Evolutionary conservation across 148 eudicot species (phyloP).

Genomic region (Vaccinium macrocarpon): DNA sequence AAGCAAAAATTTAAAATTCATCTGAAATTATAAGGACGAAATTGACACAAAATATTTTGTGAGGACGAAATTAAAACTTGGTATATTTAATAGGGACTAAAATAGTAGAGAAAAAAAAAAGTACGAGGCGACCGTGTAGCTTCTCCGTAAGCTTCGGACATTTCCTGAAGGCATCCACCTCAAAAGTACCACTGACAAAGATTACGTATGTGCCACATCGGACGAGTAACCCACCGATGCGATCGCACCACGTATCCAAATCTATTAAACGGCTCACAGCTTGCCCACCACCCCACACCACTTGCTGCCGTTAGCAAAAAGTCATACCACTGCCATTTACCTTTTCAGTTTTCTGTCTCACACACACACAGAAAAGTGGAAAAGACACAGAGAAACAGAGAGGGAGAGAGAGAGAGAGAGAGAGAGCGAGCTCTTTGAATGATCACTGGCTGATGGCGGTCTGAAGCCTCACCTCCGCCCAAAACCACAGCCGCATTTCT

Average conservation of each 20-base stretch:
- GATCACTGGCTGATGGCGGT: neutral
- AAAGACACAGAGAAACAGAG: neutral
- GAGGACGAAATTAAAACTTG: too few relatives aligned
- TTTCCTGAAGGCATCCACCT: neutral
- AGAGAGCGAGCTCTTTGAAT: neutral
- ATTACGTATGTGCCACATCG: constrained; percentile 21
- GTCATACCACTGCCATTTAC: neutral
- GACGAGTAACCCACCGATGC: neutral
- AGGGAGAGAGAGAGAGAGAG: neutral
- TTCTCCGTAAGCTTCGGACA: too few relatives aligned
- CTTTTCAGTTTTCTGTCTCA: neutral
- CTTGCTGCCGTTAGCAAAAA: constrained; percentile 17
- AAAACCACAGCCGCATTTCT: neutral
- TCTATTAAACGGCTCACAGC: neutral
- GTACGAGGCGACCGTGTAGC: too few relatives aligned
- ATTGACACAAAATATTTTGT: too few relatives aligned
- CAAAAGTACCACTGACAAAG: constrained; percentile 13
- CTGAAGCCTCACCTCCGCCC: constrained; percentile 12
- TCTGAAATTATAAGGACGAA: too few relatives aligned
- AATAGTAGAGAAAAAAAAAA: too few relatives aligned
- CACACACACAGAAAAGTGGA: neutral
- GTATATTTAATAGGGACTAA: too few relatives aligned
- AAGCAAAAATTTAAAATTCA: too few relatives aligned
- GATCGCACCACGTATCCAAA: constrained; percentile 15
- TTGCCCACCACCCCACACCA: neutral